These are phyloP conservation scores for Lippia alba DNA, from an alignment of 305 asterid genomes.

Conservation along the genomic window DNA sequence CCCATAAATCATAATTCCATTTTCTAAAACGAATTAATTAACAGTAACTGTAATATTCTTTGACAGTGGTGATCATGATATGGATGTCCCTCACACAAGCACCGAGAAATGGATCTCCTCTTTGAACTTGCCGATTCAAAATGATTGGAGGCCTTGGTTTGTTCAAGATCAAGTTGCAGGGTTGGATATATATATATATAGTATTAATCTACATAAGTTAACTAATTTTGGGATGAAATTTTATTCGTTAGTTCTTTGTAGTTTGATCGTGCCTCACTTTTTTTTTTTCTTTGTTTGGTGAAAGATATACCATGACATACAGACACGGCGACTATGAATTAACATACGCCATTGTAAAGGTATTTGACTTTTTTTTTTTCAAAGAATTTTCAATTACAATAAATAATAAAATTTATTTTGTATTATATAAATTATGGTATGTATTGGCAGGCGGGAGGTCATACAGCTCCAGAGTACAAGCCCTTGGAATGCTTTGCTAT, in stretches of 20 bases:
- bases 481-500: conserved; percentile 34
- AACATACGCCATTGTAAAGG: conserved; percentile 37
- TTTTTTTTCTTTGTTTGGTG: neutral
- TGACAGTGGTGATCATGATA: conserved; percentile 51
- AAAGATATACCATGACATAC: conserved; percentile 35
- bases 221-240: neutral
- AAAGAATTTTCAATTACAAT: too few relatives aligned
- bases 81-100: conserved; percentile 27
- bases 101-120: conserved; percentile 32
- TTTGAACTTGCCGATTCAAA: conserved; percentile 10
- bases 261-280: neutral
- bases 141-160: conserved; percentile 43
- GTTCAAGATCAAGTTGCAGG: conserved; percentile 42
- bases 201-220: too few relatives aligned
- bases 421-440: too few relatives aligned
- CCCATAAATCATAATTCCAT: too few relatives aligned
- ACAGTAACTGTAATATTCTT: neutral
- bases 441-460: conserved; percentile 40
- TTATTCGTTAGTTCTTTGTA: neutral
- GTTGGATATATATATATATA: neutral
- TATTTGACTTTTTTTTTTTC: neutral
- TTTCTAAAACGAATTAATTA: too few relatives aligned
- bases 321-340: conserved; percentile 4
- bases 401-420: too few relatives aligned
- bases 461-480: conserved; percentile 37